phyloP scores from a whole-genome alignment of 1,139 yeast species.

The Suhomyces guaymorum region DNA sequence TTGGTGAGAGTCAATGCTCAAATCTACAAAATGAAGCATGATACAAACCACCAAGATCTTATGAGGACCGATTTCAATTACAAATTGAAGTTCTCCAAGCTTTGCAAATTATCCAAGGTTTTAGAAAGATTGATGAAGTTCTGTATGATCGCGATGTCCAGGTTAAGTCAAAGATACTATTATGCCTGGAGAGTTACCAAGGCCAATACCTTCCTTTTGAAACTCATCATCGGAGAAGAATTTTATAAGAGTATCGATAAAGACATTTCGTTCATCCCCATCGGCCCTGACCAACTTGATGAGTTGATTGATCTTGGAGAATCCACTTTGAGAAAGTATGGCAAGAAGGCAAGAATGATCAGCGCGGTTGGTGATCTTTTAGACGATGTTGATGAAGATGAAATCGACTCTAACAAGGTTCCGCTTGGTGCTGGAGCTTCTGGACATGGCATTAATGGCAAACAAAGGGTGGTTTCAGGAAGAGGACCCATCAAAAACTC shows the following conservation, averaged over 20 bases:
- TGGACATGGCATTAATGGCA: background rate
- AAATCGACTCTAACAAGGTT: too few species aligned
- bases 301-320: slow-evolving; percentile 15
- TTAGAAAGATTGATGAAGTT: slow-evolving; percentile 23
- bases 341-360: slow-evolving; percentile 15
- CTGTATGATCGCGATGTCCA: slow-evolving; percentile 27
- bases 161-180: slow-evolving; percentile 40
- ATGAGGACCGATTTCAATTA: slow-evolving; percentile 18
- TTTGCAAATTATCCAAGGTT: slow-evolving; percentile 16
- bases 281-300: slow-evolving; percentile 10
- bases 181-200: slow-evolving; percentile 48
- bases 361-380: slow-evolving; percentile 13
- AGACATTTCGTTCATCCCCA: slow-evolving; percentile 12
- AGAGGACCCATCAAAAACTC: slow-evolving; percentile 2
- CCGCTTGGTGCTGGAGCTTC: slow-evolving; percentile 8
- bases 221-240: slow-evolving; percentile 24
- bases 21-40: slow-evolving; percentile 16
- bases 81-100: slow-evolving; percentile 16
- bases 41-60: slow-evolving; percentile 20
- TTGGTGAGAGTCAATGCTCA: slow-evolving; percentile 16
- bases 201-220: slow-evolving; percentile 33
- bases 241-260: slow-evolving; percentile 30
- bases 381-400: slow-evolving; percentile 15
- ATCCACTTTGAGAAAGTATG: slow-evolving; percentile 17
- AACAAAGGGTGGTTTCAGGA: background rate